phyloP scores from a whole-genome alignment of 495 filamentous ascomycete species.

The Hapsidospora chrysogenum region DNA sequence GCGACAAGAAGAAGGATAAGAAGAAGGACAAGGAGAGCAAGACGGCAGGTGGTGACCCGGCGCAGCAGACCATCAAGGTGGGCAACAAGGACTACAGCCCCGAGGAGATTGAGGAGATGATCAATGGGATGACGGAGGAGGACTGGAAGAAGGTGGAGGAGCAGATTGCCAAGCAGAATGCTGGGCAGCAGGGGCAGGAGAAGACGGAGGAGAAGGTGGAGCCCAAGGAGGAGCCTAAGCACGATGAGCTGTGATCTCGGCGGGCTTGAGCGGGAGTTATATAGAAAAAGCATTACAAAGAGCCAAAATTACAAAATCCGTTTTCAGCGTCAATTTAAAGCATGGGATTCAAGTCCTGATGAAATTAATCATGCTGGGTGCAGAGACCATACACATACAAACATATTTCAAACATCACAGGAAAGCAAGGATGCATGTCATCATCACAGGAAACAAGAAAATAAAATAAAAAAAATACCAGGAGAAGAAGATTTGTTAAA shows the following conservation, averaged over 20 bases:
- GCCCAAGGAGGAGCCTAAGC: constrained; percentile 20
- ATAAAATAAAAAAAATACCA: too few species aligned
- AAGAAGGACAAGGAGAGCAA: constrained; percentile 24
- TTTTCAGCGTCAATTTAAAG: too few species aligned
- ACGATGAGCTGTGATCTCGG: constrained; percentile 39
- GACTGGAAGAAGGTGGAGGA: constrained; percentile 13
- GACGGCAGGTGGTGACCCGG: constrained; percentile 17
- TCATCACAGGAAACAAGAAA: too few species aligned
- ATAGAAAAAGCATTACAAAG: constrained; percentile 3
- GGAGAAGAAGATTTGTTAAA: too few species aligned
- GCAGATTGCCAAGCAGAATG: constrained; percentile 17
- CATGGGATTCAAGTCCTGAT: too few species aligned
- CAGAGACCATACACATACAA: too few species aligned
- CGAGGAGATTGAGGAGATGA: constrained; percentile 33
- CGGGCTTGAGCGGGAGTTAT: too few species aligned
- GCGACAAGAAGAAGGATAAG: constrained; percentile 22
- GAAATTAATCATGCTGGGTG: too few species aligned
- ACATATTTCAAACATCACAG: too few species aligned
- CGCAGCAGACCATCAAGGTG: constrained; percentile 19
- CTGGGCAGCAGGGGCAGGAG: too few species aligned
- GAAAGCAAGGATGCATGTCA: too few species aligned
- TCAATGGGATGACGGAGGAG: constrained; percentile 22
- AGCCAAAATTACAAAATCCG: too few species aligned
- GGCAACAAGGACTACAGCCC: constrained; percentile 21
- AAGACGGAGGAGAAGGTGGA: constrained; percentile 10